A percentile compares a stretch with the other conserved stretches of the same genome.
Evolutionary conservation across 1,139 yeast species (phyloP).

Genomic region (Yamadazyma diddensiae): DNA sequence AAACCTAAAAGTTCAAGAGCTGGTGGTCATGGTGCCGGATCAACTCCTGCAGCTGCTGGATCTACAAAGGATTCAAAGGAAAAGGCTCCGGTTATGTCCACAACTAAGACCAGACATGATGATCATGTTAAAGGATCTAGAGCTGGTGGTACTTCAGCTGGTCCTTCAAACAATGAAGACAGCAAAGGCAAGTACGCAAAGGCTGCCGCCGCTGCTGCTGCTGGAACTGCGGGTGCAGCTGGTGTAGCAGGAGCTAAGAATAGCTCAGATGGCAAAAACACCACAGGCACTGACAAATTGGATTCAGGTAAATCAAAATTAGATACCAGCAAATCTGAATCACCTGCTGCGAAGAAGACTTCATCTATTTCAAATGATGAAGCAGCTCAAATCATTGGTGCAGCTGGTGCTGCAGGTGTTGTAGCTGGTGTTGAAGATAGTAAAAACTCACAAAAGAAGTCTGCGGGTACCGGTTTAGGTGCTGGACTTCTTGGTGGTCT

Average conservation of each 20-base stretch:
- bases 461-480: constrained; percentile 2
- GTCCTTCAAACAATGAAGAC: not conserved
- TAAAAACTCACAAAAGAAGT: not conserved
- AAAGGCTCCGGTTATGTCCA: not conserved
- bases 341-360: too few species aligned
- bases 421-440: constrained; percentile 5
- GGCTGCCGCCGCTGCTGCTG: constrained; percentile 2
- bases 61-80: not conserved
- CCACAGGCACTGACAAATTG: not conserved
- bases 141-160: constrained; percentile 1
- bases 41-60: not conserved
- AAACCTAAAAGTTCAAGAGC: not conserved
- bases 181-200: not conserved
- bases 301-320: not conserved
- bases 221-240: constrained; percentile 1
- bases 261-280: not conserved
- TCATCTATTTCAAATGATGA: constrained; percentile 5
- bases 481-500: constrained; percentile 5
- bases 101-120: not conserved
- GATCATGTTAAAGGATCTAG: not conserved
- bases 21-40: constrained; percentile 1
- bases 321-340: constrained; percentile 1
- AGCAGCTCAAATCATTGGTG: constrained; percentile 8
- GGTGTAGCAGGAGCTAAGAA: not conserved
- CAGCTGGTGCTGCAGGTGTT: constrained; percentile 12